These are phyloP conservation scores for Lachancea quebecensis DNA, from an alignment of 805 yeast genomes.

Conservation along the genomic window DNA sequence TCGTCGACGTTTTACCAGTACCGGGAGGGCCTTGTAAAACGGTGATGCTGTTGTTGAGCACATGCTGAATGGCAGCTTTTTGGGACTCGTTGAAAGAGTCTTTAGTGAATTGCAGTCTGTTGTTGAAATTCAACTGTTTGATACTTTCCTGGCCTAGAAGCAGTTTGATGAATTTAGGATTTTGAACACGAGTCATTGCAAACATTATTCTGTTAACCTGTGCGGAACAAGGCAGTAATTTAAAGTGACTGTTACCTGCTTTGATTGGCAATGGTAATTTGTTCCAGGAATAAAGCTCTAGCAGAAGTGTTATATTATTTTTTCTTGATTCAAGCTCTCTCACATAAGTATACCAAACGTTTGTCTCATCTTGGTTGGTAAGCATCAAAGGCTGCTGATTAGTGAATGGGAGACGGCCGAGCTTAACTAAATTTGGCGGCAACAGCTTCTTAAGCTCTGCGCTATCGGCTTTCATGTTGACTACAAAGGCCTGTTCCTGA, in stretches of 20 bases:
- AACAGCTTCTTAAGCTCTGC: conserved; percentile 42
- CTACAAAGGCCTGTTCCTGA: conserved; percentile 32
- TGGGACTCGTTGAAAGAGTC: conserved; percentile 54
- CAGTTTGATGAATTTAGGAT: conserved; percentile 45
- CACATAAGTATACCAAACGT: conserved; percentile 56
- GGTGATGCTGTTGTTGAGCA: conserved; percentile 43
- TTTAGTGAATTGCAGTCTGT: conserved; percentile 43
- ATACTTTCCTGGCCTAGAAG: conserved; percentile 49
- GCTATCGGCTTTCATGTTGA: conserved; percentile 19
- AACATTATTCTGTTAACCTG: conserved; percentile 57
- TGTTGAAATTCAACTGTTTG: conserved; percentile 50
- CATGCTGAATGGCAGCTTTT: conserved; percentile 48
- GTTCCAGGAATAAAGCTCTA: conserved; percentile 57
- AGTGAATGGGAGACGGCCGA: conserved; percentile 54
- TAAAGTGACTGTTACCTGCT: conserved; percentile 31
- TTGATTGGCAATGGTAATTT: conserved; percentile 39
- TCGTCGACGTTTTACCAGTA: conserved; percentile 70
- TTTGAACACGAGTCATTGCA: conserved; percentile 56
- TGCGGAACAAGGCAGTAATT: conserved; percentile 53
- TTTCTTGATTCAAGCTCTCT: conserved; percentile 35
- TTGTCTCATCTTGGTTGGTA: conserved; percentile 40
- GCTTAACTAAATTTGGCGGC: conserved; percentile 44
- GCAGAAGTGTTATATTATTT: conserved; percentile 33
- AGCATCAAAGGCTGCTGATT: conserved; percentile 54
- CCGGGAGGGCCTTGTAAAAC: conserved; percentile 78